Conservation (phyloP, 1,139 yeast genomes). For the Meyerozyma guilliermondii region DNA sequence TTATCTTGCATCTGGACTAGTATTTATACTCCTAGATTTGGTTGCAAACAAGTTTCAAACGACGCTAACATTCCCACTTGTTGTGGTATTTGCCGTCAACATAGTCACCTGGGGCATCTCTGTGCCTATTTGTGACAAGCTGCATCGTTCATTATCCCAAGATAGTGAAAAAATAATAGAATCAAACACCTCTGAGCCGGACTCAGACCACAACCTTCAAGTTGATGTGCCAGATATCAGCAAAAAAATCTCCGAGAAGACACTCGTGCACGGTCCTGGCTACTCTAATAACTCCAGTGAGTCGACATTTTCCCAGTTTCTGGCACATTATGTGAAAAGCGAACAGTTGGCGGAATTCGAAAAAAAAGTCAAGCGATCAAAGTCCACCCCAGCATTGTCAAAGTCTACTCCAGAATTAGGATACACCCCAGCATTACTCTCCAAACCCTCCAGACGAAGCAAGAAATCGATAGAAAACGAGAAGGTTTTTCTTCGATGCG, state of each 20-base stretch:
- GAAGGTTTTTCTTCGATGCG: slow-evolving; percentile 23
- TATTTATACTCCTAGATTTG: not conserved
- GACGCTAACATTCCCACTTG: not conserved
- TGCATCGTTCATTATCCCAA: no score
- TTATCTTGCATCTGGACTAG: not conserved
- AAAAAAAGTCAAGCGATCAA: slow-evolving; percentile 18
- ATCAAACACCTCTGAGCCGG: not conserved
- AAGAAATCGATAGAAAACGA: slow-evolving; percentile 32
- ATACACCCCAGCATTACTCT: slow-evolving; percentile 6
- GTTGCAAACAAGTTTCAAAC: not conserved
- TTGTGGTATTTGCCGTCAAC: not conserved
- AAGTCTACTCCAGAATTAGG: no score
- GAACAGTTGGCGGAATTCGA: not conserved
- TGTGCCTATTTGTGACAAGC: not conserved
- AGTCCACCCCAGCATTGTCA: slow-evolving; percentile 14
- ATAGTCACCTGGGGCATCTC: not conserved
- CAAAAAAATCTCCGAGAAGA: slow-evolving; percentile 9
- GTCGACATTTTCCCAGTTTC: not conserved
- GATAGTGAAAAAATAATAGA: no score
- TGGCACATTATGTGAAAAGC: not conserved
- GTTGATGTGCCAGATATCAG: slow-evolving; percentile 2
- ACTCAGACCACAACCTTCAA: not conserved
- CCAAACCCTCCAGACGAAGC: slow-evolving; percentile 11
- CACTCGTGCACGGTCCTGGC: slow-evolving; percentile 6
- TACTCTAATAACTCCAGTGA: slow-evolving; percentile 3